Evolutionary conservation across 768 basidiomycete genomes (phyloP).

Genomic region (Lactifluus echinatus): DNA sequence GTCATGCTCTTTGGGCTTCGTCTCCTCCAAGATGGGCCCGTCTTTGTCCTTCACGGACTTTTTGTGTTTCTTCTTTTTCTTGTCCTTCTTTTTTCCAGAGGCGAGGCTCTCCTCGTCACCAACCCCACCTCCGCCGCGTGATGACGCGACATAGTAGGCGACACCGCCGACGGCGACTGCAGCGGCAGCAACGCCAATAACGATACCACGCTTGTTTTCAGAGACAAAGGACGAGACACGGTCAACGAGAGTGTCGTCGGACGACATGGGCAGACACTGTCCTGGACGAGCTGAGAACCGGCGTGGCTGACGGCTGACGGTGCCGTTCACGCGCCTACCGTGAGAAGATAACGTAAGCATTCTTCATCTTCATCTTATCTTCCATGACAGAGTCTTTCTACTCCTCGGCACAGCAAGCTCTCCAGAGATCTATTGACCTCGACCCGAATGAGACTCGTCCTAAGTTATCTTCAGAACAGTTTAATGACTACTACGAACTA

Average conservation of each 20-base stretch:
- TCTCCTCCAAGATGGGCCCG: conserved; percentile 77
- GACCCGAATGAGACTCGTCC: conserved; percentile 31
- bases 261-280: conserved; percentile 23
- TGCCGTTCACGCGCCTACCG: background rate
- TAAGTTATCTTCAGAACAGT: conserved; percentile 29
- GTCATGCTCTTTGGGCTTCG: conserved; percentile 35
- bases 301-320: background rate
- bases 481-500: conserved; percentile 71
- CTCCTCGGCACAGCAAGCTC: conserved; percentile 54
- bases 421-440: conserved; percentile 45
- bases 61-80: conserved; percentile 39
- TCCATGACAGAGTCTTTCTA: conserved; percentile 32
- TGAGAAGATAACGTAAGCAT: conserved; percentile 7
- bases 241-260: conserved; percentile 38
- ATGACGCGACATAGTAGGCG: conserved; percentile 65
- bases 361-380: conserved; percentile 1
- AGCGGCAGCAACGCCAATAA: conserved; percentile 66
- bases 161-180: conserved; percentile 63
- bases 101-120: conserved; percentile 17
- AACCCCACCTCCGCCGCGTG: conserved; percentile 30
- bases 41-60: conserved; percentile 48
- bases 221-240: conserved; percentile 61
- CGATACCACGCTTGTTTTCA: conserved; percentile 70
- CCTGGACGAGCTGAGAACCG: background rate
- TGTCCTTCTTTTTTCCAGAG: conserved; percentile 41